phyloP scores from a whole-genome alignment of 257 asterid genomes.

The Apocynum venetum region DNA sequence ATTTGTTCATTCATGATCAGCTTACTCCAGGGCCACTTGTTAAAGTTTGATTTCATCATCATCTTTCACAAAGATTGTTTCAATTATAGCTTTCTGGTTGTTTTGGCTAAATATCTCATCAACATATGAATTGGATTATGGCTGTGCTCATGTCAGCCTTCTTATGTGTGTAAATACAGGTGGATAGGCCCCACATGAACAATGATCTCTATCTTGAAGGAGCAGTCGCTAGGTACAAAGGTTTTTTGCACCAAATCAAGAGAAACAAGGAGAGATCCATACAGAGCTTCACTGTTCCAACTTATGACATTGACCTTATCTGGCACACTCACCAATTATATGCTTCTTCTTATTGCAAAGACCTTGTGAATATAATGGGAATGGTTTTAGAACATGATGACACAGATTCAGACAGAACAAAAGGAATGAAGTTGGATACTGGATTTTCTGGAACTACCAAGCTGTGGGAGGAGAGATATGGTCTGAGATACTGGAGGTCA shows the following conservation, averaged over 20 bases:
- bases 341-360: constrained; percentile 76
- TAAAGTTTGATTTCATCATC: neutral
- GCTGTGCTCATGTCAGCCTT: neutral
- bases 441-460: constrained; percentile 81
- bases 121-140: neutral
- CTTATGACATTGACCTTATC: constrained; percentile 92
- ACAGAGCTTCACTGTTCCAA: constrained; percentile 89
- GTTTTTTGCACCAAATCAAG: constrained; percentile 81
- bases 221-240: constrained; percentile 93
- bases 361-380: constrained; percentile 69
- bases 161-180: constrained; percentile 34
- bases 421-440: constrained; percentile 80
- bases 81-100: neutral
- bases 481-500: constrained; percentile 86
- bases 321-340: constrained; percentile 98
- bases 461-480: constrained; percentile 78
- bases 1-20: constrained; percentile 2
- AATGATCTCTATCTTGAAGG: constrained; percentile 61
- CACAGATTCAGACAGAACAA: constrained; percentile 88
- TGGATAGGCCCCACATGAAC: constrained; percentile 58
- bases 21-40: neutral
- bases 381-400: constrained; percentile 86
- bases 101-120: neutral
- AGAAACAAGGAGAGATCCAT: constrained; percentile 68
- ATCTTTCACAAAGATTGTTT: neutral